phyloP scores from a whole-genome alignment of 2,329 filamentous ascomycete genomes.

The Hansfordia pulvinata region DNA sequence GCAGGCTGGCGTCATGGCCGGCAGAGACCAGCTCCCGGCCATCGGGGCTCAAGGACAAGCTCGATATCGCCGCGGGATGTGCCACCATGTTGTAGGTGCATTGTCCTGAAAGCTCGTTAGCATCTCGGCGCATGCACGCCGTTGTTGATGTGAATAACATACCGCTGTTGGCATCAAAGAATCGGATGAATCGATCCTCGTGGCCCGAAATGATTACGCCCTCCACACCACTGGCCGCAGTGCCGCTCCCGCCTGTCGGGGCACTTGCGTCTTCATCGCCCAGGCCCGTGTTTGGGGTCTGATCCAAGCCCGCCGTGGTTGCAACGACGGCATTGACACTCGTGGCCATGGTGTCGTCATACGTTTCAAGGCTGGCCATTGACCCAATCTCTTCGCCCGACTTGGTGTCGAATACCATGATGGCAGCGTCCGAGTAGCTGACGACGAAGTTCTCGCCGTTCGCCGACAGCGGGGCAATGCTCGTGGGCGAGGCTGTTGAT shows the following conservation, averaged over 20 bases:
- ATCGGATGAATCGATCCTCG: slow-evolving; percentile 89
- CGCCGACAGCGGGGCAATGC: slow-evolving; percentile 76
- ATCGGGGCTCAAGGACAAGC: slow-evolving; percentile 82
- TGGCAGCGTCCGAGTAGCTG: slow-evolving; percentile 78
- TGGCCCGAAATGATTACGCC: slow-evolving; percentile 93
- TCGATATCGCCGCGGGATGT: slow-evolving; percentile 85
- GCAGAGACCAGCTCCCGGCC: slow-evolving; percentile 90
- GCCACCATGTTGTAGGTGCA: slow-evolving; percentile 98
- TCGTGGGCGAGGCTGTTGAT: slow-evolving; percentile 65
- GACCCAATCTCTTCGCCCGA: slow-evolving; percentile 82
- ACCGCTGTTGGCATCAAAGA: slow-evolving; percentile 99
- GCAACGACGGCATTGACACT: slow-evolving; percentile 89
- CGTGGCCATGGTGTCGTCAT: slow-evolving; percentile 64
- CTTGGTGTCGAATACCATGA: slow-evolving; percentile 83
- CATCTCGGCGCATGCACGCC: not conserved
- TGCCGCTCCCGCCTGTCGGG: slow-evolving; percentile 58
- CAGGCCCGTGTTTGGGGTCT: slow-evolving; percentile 41
- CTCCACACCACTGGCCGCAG: slow-evolving; percentile 66
- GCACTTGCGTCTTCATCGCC: slow-evolving; percentile 66
- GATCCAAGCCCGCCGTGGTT: slow-evolving; percentile 71
- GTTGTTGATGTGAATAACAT: slow-evolving; percentile 25
- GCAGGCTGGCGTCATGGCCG: slow-evolving; percentile 86
- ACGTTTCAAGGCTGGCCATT: slow-evolving; percentile 92
- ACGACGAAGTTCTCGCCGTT: slow-evolving; percentile 85
- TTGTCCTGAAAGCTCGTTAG: slow-evolving; percentile 53